phyloP scores from a whole-genome alignment of 768 basidiomycete species.

The Sutorius australiensis region DNA sequence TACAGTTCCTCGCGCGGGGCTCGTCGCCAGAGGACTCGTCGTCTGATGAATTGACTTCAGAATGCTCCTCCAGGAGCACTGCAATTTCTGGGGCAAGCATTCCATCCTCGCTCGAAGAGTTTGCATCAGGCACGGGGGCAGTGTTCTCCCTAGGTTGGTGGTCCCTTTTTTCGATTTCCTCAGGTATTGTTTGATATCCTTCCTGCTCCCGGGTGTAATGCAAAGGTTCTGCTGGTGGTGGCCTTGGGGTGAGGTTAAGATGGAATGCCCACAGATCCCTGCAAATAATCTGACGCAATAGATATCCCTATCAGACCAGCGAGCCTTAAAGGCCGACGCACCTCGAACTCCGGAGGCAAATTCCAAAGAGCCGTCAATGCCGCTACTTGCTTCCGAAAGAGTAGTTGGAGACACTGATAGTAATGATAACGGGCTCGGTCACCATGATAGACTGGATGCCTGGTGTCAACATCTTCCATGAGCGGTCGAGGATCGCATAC shows the following conservation, averaged over 20 bases:
- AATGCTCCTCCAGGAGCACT: constrained; percentile 38
- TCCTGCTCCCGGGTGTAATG: constrained; percentile 41
- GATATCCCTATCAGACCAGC: constrained; percentile 2
- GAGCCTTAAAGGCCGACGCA: constrained; percentile 27
- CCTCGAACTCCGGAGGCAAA: constrained; percentile 81
- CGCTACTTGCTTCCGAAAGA: constrained; percentile 73
- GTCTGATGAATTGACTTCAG: constrained; percentile 32
- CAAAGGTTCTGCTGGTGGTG: constrained; percentile 60
- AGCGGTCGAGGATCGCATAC: constrained; percentile 35
- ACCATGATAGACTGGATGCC: constrained; percentile 73
- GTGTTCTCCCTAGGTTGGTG: constrained; percentile 6
- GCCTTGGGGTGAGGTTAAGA: constrained; percentile 56
- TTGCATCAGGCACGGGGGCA: constrained; percentile 8
- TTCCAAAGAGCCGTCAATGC: constrained; percentile 60
- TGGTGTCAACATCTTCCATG: neutral
- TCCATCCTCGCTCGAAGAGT: constrained; percentile 22
- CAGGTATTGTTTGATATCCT: constrained; percentile 11
- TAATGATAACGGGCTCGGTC: constrained; percentile 73
- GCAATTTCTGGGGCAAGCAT: constrained; percentile 34
- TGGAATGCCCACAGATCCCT: constrained; percentile 79
- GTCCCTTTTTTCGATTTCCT: constrained; percentile 1
- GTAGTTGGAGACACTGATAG: constrained; percentile 78
- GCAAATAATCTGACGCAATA: constrained; percentile 54
- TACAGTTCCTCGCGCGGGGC: constrained; percentile 4
- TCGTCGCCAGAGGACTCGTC: constrained; percentile 22